phyloP scores from a whole-genome alignment of 345 rosid species.

The Citrus medica region DNA sequence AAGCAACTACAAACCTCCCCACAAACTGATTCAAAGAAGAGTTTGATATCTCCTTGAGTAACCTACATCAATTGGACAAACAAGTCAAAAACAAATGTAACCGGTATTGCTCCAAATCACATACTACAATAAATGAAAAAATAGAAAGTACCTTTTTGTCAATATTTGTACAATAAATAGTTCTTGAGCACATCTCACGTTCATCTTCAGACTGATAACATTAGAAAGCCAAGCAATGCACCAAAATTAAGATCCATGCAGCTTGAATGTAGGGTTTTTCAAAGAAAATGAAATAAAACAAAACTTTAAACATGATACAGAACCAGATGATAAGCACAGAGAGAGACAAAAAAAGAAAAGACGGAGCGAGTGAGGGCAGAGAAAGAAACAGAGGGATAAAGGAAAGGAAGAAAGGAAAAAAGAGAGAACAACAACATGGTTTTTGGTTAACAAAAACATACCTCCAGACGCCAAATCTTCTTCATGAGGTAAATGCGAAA shows the following conservation, averaged over 20 bases:
- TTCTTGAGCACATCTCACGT: constrained; percentile 97
- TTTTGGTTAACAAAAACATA: neutral
- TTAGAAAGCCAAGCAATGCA: constrained; percentile 11
- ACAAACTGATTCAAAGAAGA: constrained; percentile 79
- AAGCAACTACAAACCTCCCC: constrained; percentile 66
- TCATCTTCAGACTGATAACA: constrained; percentile 81
- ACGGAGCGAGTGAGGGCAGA: too few species aligned
- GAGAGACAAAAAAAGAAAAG: too few species aligned
- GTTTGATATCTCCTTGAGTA: constrained; percentile 77
- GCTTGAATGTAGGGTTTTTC: neutral
- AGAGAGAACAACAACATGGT: neutral
- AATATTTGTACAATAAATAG: constrained; percentile 94
- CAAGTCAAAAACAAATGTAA: constrained; percentile 6
- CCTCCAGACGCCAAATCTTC: neutral
- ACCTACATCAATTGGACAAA: constrained; percentile 44
- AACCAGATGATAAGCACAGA: neutral
- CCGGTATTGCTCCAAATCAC: neutral
- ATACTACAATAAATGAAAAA: constrained; percentile 1
- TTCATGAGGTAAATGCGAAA: neutral
- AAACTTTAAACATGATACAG: neutral
- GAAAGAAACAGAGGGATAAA: neutral
- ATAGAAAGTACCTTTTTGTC: constrained; percentile 69
- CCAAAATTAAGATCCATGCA: constrained; percentile 2
- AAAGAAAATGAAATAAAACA: neutral
- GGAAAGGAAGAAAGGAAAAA: neutral